phyloP scores from a whole-genome alignment of 805 yeast species.

The Saccharomycopsis malanga region DNA sequence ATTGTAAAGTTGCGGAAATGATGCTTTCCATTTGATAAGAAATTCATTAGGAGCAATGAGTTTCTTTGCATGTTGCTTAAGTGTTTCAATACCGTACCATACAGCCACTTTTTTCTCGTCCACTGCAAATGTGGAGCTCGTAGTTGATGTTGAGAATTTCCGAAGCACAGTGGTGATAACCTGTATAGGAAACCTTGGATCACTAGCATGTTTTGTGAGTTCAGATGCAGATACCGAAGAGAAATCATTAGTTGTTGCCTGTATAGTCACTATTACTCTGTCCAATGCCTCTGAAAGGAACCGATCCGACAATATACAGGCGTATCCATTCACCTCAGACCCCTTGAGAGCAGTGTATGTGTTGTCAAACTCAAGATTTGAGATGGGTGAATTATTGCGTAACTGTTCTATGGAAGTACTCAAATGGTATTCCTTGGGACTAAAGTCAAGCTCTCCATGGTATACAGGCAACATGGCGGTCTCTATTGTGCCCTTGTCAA shows the following conservation, averaged over 20 bases:
- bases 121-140: conserved; percentile 29
- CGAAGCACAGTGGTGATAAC: conserved; percentile 11
- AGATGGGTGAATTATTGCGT: conserved; percentile 43
- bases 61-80: conserved; percentile 33
- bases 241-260: conserved; percentile 15
- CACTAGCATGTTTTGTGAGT: neutral
- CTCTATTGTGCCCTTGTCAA: conserved; percentile 30
- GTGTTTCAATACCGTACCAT: conserved; percentile 59
- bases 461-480: conserved; percentile 32
- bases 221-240: neutral
- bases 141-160: conserved; percentile 20
- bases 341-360: conserved; percentile 54
- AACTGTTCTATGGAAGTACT: conserved; percentile 31
- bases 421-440: neutral
- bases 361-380: conserved; percentile 43
- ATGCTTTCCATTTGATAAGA: conserved; percentile 53
- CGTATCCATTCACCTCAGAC: conserved; percentile 38
- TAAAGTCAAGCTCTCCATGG: conserved; percentile 27
- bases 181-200: neutral
- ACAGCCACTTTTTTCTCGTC: conserved; percentile 38
- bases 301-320: conserved; percentile 25
- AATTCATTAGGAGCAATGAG: conserved; percentile 43
- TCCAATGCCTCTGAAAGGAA: conserved; percentile 17
- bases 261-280: conserved; percentile 17
- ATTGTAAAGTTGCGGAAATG: conserved; percentile 56